phyloP scores from a whole-genome alignment of 257 asterid species.

The Solanum phureja region DNA sequence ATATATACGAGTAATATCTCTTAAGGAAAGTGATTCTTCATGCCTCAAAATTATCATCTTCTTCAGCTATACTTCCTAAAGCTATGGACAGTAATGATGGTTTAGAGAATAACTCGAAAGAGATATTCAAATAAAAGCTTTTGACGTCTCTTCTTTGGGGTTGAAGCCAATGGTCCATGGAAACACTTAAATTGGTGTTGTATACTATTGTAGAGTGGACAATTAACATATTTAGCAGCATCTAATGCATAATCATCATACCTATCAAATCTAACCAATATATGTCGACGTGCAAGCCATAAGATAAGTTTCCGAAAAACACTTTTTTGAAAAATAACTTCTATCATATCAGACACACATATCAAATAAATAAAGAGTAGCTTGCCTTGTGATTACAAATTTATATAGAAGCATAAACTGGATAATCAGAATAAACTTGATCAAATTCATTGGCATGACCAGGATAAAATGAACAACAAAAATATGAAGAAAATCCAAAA shows the following conservation, averaged over 20 bases:
- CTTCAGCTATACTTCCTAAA: background rate
- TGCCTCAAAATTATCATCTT: too few species aligned
- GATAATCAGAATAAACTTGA: background rate
- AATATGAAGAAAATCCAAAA: background rate
- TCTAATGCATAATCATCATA: background rate
- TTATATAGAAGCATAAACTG: background rate
- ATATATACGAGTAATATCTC: too few species aligned
- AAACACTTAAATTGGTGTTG: too few species aligned
- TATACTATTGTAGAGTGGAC: too few species aligned
- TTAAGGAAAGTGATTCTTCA: too few species aligned
- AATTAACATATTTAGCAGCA: background rate
- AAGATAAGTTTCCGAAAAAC: too few species aligned
- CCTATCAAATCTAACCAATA: background rate
- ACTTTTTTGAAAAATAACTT: background rate
- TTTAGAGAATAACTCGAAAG: background rate
- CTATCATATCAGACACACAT: background rate
- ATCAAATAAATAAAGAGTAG: background rate
- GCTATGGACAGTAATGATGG: background rate
- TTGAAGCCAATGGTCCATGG: too few species aligned
- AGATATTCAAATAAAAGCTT: background rate
- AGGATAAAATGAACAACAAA: background rate
- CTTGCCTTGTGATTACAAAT: background rate
- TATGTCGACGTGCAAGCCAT: background rate
- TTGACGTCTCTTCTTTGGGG: too few species aligned
- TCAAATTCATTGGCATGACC: fast-evolving